Evolutionary conservation across 1,284 basidiomycete species (phyloP), one percentile per base, ranked within the genome.

Genomic region (Paramarasmius palmivorus): DNA sequence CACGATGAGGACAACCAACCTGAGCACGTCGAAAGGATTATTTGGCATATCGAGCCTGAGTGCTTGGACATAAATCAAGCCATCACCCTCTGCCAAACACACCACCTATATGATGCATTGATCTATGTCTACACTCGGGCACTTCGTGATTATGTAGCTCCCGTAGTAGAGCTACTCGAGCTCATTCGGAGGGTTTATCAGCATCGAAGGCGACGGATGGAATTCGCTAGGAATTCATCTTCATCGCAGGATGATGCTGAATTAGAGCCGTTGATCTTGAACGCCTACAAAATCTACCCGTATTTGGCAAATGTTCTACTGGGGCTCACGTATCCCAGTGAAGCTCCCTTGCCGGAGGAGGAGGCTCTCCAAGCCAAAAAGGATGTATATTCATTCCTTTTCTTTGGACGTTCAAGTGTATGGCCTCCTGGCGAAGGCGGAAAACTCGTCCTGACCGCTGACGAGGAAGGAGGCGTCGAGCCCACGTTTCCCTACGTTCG

Each of bases 11-110:
- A 84, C 37, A 76, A 77, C 4, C 83, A 88, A 52, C 87, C 88
- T 19, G 89, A 90, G 48, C 76, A 86, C 2, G 92, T 92, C 1
- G 95, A 99, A 67, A 81, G 84, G 37, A 78, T 99, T 55, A 96
- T 99, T 52, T 98, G 95, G 92, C 93, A 97, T 67, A 93, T 98
- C 55, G 92, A 98, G 61, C 94, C 96, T 0, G 75, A 83, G 14
- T 92, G 88, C 61, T 75, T 99, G 54, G 97, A 99, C 65, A 88
- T 98, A 68, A 92, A 99, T 65, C 97, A 98, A 70, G 90, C 90
- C 1, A 88, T 98, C 57, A 81, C 73, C 15, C 76, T 99, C 3
- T 99, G 97, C 65, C 86, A 93, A 64, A 78, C 77, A 52, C 83
- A 93, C 63, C 77, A 81, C 26, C 80, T 99, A 2, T 98, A 95